Percentiles rank a stretch among this genome's conserved stretches.
phyloP scores from a whole-genome alignment of 2,329 filamentous ascomycete species.

The Arthrobotrys entomopaga region DNA sequence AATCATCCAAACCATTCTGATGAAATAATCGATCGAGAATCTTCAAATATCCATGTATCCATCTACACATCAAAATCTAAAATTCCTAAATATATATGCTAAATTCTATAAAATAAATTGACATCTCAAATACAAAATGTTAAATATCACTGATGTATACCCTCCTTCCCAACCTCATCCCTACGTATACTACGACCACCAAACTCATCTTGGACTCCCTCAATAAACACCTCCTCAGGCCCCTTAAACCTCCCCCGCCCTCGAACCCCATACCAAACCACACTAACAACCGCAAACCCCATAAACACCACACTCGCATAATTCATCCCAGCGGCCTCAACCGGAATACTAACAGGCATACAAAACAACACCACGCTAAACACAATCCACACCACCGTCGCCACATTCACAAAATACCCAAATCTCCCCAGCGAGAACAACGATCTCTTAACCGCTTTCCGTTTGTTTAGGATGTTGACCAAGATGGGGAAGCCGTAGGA shows the following conservation, averaged over 20 bases:
- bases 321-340: conserved; percentile 71
- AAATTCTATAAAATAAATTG: neutral
- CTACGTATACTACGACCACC: no score
- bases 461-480: conserved; percentile 73
- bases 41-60: no score
- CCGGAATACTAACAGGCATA: conserved; percentile 74
- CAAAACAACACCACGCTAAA: conserved; percentile 78
- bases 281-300: conserved; percentile 70
- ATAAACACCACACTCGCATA: conserved; percentile 75
- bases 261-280: conserved; percentile 72
- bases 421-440: conserved; percentile 76
- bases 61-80: no score
- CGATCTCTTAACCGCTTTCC: conserved; percentile 73
- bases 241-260: conserved; percentile 73
- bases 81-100: neutral
- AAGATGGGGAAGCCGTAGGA: conserved; percentile 81
- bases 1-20: no score
- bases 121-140: neutral
- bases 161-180: no score
- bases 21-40: no score
- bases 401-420: conserved; percentile 74
- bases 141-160: no score
- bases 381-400: conserved; percentile 76
- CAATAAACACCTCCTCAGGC: conserved; percentile 61
- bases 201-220: conserved; percentile 18